Percentiles rank a stretch among this genome's conserved stretches.
These are phyloP conservation scores for Penium margaritaceum DNA, from an alignment of 139 green algal genomes.

Conservation along the genomic window DNA sequence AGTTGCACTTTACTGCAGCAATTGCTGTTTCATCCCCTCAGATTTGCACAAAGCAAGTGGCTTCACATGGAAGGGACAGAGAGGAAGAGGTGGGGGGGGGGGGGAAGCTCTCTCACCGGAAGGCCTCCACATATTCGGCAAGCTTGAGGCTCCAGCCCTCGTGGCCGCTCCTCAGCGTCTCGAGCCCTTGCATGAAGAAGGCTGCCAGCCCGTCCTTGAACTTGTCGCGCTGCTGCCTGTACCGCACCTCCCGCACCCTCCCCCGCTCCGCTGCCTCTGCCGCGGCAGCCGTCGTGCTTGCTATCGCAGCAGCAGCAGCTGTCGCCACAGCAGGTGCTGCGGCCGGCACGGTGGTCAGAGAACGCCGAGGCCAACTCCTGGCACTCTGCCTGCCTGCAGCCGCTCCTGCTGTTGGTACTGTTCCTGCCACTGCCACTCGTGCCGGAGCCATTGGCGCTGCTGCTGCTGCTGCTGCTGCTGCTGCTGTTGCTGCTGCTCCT, in stretches of 20 bases:
- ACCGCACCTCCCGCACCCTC: not conserved
- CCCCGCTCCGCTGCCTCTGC: not conserved
- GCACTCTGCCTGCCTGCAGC: no score
- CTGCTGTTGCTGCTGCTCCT: not conserved
- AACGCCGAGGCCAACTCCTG: not conserved
- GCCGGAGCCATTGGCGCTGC: not conserved
- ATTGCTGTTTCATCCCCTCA: no score
- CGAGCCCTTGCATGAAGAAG: not conserved
- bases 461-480: not conserved
- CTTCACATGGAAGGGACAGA: no score
- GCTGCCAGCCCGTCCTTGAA: not conserved
- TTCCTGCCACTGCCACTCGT: not conserved
- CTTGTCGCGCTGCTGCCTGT: not conserved
- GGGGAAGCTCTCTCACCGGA: no score
- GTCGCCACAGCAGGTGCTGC: no score
- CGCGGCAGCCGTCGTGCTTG: no score
- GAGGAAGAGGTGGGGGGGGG: no score
- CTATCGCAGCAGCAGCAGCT: not conserved
- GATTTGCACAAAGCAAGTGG: no score
- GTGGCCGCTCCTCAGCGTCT: not conserved
- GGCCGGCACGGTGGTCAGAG: no score
- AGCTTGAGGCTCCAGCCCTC: not conserved
- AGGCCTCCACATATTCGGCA: conserved; percentile 1
- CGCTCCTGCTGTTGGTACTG: not conserved
- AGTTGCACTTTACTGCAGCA: no score